Percentiles rank a stretch among this genome's conserved stretches.
Evolutionary conservation across 73 alveolate species (phyloP).

Genomic region (Paramecium caudatum): DNA sequence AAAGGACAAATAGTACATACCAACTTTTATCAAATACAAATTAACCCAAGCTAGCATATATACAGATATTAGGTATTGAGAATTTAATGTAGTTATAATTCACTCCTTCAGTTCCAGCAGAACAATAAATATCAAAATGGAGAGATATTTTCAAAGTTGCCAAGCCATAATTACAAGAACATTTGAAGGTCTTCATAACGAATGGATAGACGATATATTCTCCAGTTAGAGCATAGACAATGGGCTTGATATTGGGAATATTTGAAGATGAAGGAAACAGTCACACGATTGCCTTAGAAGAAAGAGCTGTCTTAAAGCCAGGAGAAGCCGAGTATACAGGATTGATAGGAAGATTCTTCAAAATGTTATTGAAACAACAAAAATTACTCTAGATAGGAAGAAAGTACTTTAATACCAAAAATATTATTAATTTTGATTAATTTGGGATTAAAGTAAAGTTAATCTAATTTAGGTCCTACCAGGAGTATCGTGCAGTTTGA

Average conservation of each 20-base stretch:
- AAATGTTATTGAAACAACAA: constrained; percentile 9
- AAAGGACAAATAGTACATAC: constrained; percentile 39
- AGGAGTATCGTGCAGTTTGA: constrained; percentile 40
- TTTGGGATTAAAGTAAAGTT: not conserved
- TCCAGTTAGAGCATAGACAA: constrained; percentile 35
- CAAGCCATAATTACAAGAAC: not conserved
- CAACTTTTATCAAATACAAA: not conserved
- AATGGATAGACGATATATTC: not conserved
- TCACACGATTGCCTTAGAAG: constrained; percentile 12
- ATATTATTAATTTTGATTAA: constrained; percentile 33
- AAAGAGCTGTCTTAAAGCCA: constrained; percentile 35
- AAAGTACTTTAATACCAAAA: constrained; percentile 39
- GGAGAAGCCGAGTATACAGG: constrained; percentile 66
- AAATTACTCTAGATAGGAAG: constrained; percentile 39
- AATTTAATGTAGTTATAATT: no score
- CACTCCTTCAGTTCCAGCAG: not conserved
- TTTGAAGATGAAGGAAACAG: constrained; percentile 17
- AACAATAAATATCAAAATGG: constrained; percentile 12
- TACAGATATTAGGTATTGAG: constrained; percentile 14
- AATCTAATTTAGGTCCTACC: constrained; percentile 15
- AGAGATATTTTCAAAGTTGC: constrained; percentile 61
- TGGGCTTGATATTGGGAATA: constrained; percentile 10
- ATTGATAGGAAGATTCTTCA: constrained; percentile 50
- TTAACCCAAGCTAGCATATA: not conserved
- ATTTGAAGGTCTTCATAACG: constrained; percentile 29